A percentile compares a stretch with the other conserved stretches of the same genome.
Evolutionary conservation across 108 stramenopile species (phyloP).

Genomic region (Stephanodiscus triporus): DNA sequence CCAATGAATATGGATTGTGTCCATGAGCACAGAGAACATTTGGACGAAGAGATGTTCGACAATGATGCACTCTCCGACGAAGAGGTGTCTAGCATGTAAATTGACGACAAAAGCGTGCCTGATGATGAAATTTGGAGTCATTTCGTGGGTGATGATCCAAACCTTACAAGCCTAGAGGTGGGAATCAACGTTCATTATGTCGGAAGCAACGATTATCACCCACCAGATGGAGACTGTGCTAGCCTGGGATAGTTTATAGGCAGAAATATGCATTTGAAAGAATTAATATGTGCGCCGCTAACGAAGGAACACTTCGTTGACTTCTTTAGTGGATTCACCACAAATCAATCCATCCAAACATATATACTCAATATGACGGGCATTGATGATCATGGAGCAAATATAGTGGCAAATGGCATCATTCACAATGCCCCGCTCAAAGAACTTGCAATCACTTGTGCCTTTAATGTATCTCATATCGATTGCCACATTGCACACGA

Average conservation of each 20-base stretch:
- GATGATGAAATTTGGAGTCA: neutral
- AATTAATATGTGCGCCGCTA: neutral
- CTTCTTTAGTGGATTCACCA: neutral
- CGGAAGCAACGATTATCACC: neutral
- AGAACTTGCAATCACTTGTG: neutral
- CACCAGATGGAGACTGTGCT: neutral
- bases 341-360: slow-evolving; percentile 5
- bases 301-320: neutral
- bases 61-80: neutral
- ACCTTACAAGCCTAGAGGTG: neutral
- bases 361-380: neutral
- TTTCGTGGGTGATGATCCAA: neutral
- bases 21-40: no score
- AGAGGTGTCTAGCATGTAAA: neutral
- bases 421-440: neutral
- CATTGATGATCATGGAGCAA: neutral
- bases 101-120: no score
- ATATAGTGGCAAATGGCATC: neutral
- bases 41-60: neutral
- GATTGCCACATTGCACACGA: neutral
- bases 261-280: slow-evolving; percentile 9
- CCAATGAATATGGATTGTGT: no score
- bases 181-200: neutral
- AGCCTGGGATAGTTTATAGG: neutral
- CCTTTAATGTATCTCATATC: neutral